A percentile compares a stretch with the other conserved stretches of the same genome.
Evolutionary conservation across 2,329 filamentous ascomycete species (phyloP).

Genomic region (Nemania sp.): DNA sequence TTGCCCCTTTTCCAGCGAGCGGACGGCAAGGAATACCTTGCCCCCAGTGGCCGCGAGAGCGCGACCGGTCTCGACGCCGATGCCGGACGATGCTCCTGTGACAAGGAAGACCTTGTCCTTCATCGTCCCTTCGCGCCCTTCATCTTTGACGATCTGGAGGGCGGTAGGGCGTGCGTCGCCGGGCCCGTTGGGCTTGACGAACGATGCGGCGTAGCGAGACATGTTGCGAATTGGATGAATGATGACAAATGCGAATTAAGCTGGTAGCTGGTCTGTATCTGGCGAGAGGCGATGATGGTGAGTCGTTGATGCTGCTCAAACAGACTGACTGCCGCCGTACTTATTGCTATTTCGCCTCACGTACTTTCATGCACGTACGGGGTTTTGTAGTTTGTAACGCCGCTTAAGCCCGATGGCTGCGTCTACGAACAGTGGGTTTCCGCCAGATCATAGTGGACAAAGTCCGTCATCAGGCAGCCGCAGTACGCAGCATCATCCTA

Average conservation of each 20-base stretch:
- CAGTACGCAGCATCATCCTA: no score
- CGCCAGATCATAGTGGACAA: no score
- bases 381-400: slow-evolving; percentile 5
- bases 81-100: slow-evolving; percentile 20
- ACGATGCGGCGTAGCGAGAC: slow-evolving; percentile 21
- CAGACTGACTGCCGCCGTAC: neutral
- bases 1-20: slow-evolving; percentile 18
- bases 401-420: slow-evolving; percentile 10
- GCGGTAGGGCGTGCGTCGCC: slow-evolving; percentile 45
- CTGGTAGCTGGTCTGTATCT: neutral
- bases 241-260: neutral
- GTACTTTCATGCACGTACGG: neutral
- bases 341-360: no score
- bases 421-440: neutral
- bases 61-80: slow-evolving; percentile 22
- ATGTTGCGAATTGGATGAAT: no score
- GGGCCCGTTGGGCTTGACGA: slow-evolving; percentile 30
- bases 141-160: slow-evolving; percentile 42
- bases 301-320: neutral
- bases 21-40: slow-evolving; percentile 18
- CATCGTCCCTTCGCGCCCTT: slow-evolving; percentile 38
- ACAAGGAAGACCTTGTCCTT: slow-evolving; percentile 39
- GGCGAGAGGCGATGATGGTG: neutral
- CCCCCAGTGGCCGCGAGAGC: slow-evolving; percentile 23
- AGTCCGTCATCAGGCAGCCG: no score